phyloP scores from a whole-genome alignment of 2,329 filamentous ascomycete genomes.

The Beauveria bassiana region DNA sequence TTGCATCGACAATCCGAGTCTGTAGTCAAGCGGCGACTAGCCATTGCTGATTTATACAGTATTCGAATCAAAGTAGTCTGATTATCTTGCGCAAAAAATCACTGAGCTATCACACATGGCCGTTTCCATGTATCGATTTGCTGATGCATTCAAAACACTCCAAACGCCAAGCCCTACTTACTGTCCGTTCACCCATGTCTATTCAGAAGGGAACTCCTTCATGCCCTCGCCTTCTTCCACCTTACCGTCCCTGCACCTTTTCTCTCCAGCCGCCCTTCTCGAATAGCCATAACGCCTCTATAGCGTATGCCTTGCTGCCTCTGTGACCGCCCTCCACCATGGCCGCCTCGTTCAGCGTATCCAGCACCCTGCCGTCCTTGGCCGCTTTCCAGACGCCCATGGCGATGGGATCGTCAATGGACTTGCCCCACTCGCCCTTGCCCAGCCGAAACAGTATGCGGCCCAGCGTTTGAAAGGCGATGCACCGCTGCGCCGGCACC shows the following conservation, averaged over 20 bases:
- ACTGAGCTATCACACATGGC: background rate
- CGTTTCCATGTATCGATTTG: background rate
- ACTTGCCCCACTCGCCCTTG: conserved; percentile 58
- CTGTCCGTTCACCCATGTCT: background rate
- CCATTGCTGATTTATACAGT: background rate
- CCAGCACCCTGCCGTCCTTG: conserved; percentile 67
- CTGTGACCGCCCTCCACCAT: conserved; percentile 62
- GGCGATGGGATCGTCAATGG: conserved; percentile 50
- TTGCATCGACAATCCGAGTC: background rate
- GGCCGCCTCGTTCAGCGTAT: conserved; percentile 70
- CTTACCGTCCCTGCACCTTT: conserved; percentile 48
- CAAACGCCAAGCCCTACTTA: background rate
- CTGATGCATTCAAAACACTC: background rate
- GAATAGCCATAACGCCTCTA: conserved; percentile 82
- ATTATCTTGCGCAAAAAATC: background rate
- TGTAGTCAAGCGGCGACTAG: background rate
- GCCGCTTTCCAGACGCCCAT: conserved; percentile 78
- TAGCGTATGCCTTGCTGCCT: conserved; percentile 75
- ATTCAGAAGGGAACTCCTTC: background rate
- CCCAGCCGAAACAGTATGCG: conserved; percentile 79
- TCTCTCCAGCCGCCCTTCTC: conserved; percentile 64
- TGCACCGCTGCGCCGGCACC: conserved; percentile 78
- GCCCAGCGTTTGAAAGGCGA: conserved; percentile 87
- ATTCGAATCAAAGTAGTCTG: background rate
- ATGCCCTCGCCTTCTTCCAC: conserved; percentile 26